Evolutionary conservation across 2,329 filamentous ascomycete species (phyloP).

Genomic region (Tolypocladium amazonense): DNA sequence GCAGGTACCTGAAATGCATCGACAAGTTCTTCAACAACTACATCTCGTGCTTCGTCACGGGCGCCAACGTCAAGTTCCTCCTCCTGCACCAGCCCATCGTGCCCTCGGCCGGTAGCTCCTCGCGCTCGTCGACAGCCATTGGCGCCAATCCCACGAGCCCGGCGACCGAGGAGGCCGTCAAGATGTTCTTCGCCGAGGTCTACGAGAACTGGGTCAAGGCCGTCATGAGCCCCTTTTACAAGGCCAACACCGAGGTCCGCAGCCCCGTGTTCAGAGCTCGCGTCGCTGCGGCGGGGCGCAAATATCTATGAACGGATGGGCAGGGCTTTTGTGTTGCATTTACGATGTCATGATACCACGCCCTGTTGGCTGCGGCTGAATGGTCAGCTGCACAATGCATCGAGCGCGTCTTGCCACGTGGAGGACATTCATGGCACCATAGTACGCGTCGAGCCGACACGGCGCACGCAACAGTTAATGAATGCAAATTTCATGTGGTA

Average conservation of each 20-base stretch:
- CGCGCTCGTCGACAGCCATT: constrained; percentile 56
- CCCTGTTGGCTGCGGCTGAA: background rate
- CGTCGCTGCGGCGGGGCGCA: constrained; percentile 81
- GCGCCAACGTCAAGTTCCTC: constrained; percentile 85
- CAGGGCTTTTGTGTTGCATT: background rate
- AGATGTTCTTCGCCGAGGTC: constrained; percentile 88
- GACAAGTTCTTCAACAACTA: constrained; percentile 96
- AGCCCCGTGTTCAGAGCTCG: constrained; percentile 78
- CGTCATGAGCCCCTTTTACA: constrained; percentile 94
- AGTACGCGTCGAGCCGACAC: background rate
- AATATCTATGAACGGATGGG: constrained; percentile 54
- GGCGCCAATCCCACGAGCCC: constrained; percentile 77
- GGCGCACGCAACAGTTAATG: background rate
- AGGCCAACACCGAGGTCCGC: constrained; percentile 69
- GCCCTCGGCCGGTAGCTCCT: constrained; percentile 28
- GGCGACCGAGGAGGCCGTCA: constrained; percentile 89
- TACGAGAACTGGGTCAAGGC: constrained; percentile 97
- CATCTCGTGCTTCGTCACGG: constrained; percentile 90
- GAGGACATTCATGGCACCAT: background rate
- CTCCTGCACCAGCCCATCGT: constrained; percentile 73
- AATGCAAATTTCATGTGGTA: constrained; percentile 6
- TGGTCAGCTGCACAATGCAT: background rate
- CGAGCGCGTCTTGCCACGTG: background rate
- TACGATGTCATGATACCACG: constrained; percentile 4
- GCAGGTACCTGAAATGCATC: constrained; percentile 88